These are phyloP conservation scores for Diaporthe nobilis DNA, from an alignment of 2,329 filamentous ascomycete genomes.

Conservation along the genomic window DNA sequence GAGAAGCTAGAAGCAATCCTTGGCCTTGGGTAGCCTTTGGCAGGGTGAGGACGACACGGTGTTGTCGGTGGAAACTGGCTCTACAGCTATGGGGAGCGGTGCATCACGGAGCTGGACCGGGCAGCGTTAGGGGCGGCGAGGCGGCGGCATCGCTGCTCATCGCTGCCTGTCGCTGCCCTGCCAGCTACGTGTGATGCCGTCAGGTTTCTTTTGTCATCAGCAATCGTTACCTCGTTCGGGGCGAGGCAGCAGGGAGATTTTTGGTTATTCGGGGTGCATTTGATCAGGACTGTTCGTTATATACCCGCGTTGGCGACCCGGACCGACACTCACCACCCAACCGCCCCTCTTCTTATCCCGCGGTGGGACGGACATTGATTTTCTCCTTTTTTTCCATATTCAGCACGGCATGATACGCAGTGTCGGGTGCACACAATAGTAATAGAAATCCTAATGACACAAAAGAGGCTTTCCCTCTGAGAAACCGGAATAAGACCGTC, in stretches of 20 bases:
- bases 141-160: background rate
- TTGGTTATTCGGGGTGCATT: conserved; percentile 35
- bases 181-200: background rate
- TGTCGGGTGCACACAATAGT: conserved; percentile 15
- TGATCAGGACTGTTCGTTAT: conserved; percentile 38
- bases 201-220: conserved; percentile 35
- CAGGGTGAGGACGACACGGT: background rate
- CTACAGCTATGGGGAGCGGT: conserved; percentile 27
- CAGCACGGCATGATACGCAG: conserved; percentile 26
- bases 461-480: background rate
- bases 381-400: background rate
- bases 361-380: conserved; percentile 29
- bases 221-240: background rate
- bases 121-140: conserved; percentile 31
- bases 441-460: conserved; percentile 31
- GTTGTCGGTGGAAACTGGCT: conserved; percentile 7
- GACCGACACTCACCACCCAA: conserved; percentile 4
- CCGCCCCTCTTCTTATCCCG: background rate
- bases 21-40: background rate
- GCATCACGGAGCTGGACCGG: conserved; percentile 34
- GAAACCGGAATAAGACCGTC: background rate
- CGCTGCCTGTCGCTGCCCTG: conserved; percentile 7
- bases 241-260: conserved; percentile 16
- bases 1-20: conserved; percentile 36
- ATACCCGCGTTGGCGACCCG: conserved; percentile 35